Base-by-base conservation (phyloP, 306 rosid species). In the Cucurbita ficifolia region DNA sequence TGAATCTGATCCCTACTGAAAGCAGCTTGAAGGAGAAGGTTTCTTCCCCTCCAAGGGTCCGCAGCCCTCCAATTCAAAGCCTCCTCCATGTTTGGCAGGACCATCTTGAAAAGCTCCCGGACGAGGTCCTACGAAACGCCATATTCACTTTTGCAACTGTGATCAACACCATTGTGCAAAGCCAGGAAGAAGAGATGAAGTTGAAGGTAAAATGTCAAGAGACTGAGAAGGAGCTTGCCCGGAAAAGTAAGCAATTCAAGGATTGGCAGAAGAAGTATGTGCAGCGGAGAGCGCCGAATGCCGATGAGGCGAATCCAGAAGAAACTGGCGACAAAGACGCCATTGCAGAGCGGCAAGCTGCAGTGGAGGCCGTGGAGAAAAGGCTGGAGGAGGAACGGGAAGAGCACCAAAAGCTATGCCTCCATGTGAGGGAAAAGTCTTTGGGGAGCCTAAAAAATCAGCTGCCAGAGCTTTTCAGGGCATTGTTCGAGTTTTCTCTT, bases 1-100 rank as follows among this genome's bases (percentile, higher is more conserved):
- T 84, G 75, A 95, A 91, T 80, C 91, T 95, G 64, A 78, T 88
- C 79, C 99, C 99, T 50, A 87, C 89, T 40, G 99, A 95, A 76
- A 95, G 95, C 88, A 95, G 75, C 81, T 73, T 91, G 73, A 95
- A 77, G 85, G 99, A 91, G 82, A 91, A 88, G 76, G 96, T 95
- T 80, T 95, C 97, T 69, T 89, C 97, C 6, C 99, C 99, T 13
- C 96, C 96, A 58, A 89, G 96, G 79, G 62, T 87, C 74, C 81
- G 55, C 60, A 84, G 67, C 43, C 92, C 97, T 0, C 90, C 96
- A 12, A 83, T 95, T 71, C 88, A 84, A 46, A 79, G 58, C 18
- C 90, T 91, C 75, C 86, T 95, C 76, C 75, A 17, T 16, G 88
- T 77, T n/a, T 95, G 99, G 99, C 88, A 89, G 17, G 90, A 84